phyloP scores from a whole-genome alignment of 179 eudicot genomes.

The Actinidia chinensis region DNA sequence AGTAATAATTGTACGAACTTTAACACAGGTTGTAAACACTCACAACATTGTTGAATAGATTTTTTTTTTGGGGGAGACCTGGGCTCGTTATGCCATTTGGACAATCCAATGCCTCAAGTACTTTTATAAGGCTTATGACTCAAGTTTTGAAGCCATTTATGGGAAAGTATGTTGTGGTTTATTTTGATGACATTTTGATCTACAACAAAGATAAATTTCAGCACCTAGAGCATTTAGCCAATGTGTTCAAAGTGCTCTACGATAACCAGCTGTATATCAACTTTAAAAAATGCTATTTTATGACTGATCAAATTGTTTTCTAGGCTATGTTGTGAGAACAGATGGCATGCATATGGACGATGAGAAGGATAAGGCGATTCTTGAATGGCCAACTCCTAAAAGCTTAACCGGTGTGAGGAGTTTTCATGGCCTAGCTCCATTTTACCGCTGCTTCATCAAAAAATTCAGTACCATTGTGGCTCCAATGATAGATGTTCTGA shows the following conservation, averaged over 20 bases:
- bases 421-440: constrained; percentile 3
- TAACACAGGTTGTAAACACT: background rate
- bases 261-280: background rate
- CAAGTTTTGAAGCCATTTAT: background rate
- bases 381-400: background rate
- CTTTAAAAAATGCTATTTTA: background rate
- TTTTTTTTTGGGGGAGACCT: no score
- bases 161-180: background rate
- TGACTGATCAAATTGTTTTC: constrained; percentile 4
- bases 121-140: constrained; percentile 12
- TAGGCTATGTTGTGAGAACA: background rate
- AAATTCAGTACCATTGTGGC: background rate
- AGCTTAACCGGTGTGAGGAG: background rate
- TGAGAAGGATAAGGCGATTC: background rate
- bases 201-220: background rate
- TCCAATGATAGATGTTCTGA: background rate
- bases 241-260: constrained; percentile 6
- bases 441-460: background rate
- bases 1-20: background rate
- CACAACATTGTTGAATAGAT: no score
- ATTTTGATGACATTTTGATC: constrained; percentile 9
- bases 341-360: background rate
- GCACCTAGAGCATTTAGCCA: background rate
- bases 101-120: constrained; percentile 13
- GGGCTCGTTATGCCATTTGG: constrained; percentile 15